Evolutionary conservation across 192 early-diverging fungal species (phyloP).

Genomic region (Backusella tuberculispora): DNA sequence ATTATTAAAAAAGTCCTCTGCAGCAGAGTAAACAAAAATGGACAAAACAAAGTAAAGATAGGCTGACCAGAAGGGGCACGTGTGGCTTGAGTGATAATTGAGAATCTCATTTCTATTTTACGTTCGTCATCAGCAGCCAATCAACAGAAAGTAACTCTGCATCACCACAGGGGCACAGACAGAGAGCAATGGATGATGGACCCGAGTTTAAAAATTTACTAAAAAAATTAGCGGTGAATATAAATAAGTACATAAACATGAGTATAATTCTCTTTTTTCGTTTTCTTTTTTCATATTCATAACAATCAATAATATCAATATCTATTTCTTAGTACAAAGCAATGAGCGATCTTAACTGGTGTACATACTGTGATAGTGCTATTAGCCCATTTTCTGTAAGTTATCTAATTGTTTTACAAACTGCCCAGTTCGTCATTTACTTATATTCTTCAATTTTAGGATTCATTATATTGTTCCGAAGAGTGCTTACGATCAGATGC

Average conservation of each 20-base stretch:
- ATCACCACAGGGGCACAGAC: conserved; percentile 11
- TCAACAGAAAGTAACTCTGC: background rate
- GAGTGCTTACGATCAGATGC: conserved; percentile 38
- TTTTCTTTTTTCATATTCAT: conserved; percentile 9
- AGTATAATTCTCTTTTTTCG: background rate
- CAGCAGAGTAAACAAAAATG: conserved; percentile 13
- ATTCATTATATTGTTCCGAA: conserved; percentile 45
- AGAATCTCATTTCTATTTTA: conserved; percentile 11
- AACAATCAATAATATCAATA: background rate
- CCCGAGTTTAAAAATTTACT: conserved; percentile 15
- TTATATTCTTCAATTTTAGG: conserved; percentile 24
- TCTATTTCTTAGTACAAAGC: background rate
- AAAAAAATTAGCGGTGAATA: background rate
- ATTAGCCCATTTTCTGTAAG: conserved; percentile 9
- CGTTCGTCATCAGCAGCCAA: conserved; percentile 4
- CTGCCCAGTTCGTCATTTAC: background rate
- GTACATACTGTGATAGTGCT: conserved; percentile 11
- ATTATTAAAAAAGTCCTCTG: background rate
- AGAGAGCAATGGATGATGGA: conserved; percentile 6
- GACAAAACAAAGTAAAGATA: background rate
- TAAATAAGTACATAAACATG: conserved; percentile 11
- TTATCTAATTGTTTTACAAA: background rate
- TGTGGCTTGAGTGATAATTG: conserved; percentile 1
- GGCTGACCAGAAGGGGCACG: conserved; percentile 3
- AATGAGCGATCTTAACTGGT: conserved; percentile 1